A percentile compares a stretch with the other conserved stretches of the same genome.
phyloP scores from a whole-genome alignment of 306 rosid genomes.

The Vachellia pachyceras region DNA sequence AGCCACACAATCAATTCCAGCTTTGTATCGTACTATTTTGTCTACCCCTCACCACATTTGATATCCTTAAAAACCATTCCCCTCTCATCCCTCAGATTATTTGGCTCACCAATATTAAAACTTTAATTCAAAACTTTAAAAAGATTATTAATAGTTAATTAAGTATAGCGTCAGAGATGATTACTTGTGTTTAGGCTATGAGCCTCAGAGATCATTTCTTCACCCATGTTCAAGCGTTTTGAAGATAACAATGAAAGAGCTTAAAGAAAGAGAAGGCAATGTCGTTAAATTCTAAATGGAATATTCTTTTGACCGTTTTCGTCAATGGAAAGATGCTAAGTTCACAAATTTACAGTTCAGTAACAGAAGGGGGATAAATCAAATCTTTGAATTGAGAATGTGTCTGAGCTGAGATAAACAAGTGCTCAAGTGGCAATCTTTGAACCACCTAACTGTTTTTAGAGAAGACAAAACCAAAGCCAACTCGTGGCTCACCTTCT shows the following conservation, averaged over 20 bases:
- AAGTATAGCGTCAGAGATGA: background rate
- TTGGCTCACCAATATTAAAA: background rate
- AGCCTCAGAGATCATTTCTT: too few relatives aligned
- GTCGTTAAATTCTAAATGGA: background rate
- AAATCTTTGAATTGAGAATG: background rate
- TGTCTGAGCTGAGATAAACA: background rate
- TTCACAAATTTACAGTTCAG: background rate
- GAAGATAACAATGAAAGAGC: background rate
- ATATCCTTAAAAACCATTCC: background rate
- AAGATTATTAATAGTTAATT: background rate
- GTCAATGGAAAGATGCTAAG: background rate
- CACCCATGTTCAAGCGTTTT: background rate
- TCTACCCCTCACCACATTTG: background rate
- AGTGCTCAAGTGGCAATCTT: slow-evolving; percentile 45
- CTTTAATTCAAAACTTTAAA: background rate
- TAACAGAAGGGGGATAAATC: background rate
- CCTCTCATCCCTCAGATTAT: background rate
- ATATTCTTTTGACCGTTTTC: background rate
- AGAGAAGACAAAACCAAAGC: slow-evolving; percentile 15
- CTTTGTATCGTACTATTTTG: background rate
- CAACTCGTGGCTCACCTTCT: slow-evolving; percentile 60
- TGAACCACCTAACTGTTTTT: slow-evolving; percentile 53
- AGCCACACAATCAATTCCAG: background rate
- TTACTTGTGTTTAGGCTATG: background rate
- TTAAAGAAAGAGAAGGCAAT: background rate